Evolutionary conservation across 1,284 basidiomycete species (phyloP), one percentile per base, ranked within the genome.

Genomic region (Ganoderma multipileum): DNA sequence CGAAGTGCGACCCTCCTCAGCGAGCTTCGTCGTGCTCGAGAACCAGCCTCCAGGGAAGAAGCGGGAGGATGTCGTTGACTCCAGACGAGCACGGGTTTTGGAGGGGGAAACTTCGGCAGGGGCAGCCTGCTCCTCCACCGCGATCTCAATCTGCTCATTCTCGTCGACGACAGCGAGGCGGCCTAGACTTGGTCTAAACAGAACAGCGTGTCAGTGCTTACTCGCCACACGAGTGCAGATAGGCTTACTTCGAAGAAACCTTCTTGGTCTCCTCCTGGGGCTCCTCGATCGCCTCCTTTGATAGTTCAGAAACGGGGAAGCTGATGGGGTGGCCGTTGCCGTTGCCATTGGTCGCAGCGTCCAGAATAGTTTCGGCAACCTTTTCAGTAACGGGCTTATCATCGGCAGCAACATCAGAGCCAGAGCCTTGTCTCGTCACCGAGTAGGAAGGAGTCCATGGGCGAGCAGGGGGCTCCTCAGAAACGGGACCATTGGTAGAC

Each of bases 41-140:
- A 86, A 86, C 86, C 86, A 88, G 5, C 84, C 85, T 41, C 87
- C 87, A 18, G 86, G 86, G 82, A 87, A 86, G 77, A 86, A 84
- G 61, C 84, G 81, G 16, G 86, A 86, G 23, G 87, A 88, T 8
- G 86, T 79, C 0, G 85, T 84, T 2, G 86, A 88, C 73, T 86
- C 85, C 4, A 82, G 78, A 57, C 86, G 78, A 23, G 80, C 79
- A 52, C 86, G 86, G 28, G 66, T 50, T 18, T 69, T 69, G 9
- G 75, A 66, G 18, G 74, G 74, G 23, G 78, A 73, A 3, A 70
- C 57, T 11, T 72, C 72, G 4, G 69, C 61, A 23, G 73, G 70
- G n/a, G 65, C 54, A 28, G 75, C 64, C 14, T 72, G 61, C 12
- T 70, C 66, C 36, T 39, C 26, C 20, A 63, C 66, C 9, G 70